A percentile compares a stretch with the other conserved stretches of the same genome.
phyloP scores from a whole-genome alignment of 257 asterid genomes.

The Apocynum venetum region DNA sequence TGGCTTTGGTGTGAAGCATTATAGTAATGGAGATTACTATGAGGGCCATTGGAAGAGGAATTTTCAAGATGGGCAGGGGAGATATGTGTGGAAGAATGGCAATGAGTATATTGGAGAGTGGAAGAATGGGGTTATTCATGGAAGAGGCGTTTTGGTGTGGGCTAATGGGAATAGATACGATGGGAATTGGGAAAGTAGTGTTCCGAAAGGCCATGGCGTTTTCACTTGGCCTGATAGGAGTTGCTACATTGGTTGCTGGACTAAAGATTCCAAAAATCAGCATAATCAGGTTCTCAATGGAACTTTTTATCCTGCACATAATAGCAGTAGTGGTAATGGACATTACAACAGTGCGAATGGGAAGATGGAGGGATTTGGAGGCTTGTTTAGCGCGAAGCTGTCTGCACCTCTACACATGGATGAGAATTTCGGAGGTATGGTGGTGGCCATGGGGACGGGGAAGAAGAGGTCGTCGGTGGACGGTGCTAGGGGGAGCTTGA shows the following conservation, averaged over 20 bases:
- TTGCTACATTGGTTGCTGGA: slow-evolving; percentile 78
- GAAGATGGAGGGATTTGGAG: slow-evolving; percentile 28
- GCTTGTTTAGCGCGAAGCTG: slow-evolving; percentile 34
- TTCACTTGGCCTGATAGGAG: slow-evolving; percentile 95
- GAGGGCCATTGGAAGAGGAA: slow-evolving; percentile 83
- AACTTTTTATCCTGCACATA: slow-evolving; percentile 65
- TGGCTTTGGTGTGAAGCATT: slow-evolving; percentile 79
- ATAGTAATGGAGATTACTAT: slow-evolving; percentile 78
- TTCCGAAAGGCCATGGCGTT: slow-evolving; percentile 79
- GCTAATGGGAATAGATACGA: slow-evolving; percentile 74
- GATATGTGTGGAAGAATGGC: slow-evolving; percentile 80
- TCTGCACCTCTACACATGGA: slow-evolving; percentile 51
- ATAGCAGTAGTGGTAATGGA: slow-evolving; percentile 18
- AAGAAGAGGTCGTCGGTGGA: slow-evolving; percentile 70
- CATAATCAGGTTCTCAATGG: slow-evolving; percentile 55
- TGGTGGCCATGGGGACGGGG: slow-evolving; percentile 34
- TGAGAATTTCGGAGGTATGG: slow-evolving; percentile 35
- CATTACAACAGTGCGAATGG: slow-evolving; percentile 18
- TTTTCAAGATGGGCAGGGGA: slow-evolving; percentile 83
- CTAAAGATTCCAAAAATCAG: slow-evolving; percentile 30
- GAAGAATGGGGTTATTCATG: slow-evolving; percentile 75
- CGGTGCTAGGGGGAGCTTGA: slow-evolving; percentile 36
- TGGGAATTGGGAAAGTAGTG: slow-evolving; percentile 80
- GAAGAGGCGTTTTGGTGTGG: slow-evolving; percentile 84
- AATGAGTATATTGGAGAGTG: slow-evolving; percentile 87